These are phyloP conservation scores for Ustilago xerochloae DNA, from an alignment of 1,284 basidiomycete genomes.

Conservation along the genomic window DNA sequence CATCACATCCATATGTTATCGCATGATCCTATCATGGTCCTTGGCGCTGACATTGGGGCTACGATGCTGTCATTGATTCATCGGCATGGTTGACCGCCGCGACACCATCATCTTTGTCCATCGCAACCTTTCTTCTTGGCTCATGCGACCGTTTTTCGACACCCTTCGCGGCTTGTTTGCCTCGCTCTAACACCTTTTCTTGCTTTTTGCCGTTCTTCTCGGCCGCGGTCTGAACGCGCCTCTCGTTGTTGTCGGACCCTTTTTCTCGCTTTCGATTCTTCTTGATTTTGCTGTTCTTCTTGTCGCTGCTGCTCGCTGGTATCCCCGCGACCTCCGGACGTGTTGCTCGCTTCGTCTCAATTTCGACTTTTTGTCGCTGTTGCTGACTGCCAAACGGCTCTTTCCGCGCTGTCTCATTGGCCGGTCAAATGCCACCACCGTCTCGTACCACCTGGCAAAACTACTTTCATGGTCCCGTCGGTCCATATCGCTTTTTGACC, in stretches of 20 bases:
- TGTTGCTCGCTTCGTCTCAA: not conserved
- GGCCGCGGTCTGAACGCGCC: not conserved
- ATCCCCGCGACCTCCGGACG: conserved; percentile 39
- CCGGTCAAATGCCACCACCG: too few relatives aligned
- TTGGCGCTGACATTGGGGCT: too few relatives aligned
- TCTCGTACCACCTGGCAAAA: too few relatives aligned
- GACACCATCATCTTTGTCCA: not conserved
- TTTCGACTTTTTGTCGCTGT: not conserved
- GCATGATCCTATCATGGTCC: too few relatives aligned
- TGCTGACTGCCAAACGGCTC: conserved; percentile 11
- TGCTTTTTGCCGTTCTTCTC: not conserved
- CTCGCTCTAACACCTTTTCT: conserved; percentile 19
- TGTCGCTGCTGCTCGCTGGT: not conserved
- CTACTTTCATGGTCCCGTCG: not conserved
- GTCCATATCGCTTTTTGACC: not conserved
- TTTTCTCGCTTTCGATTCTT: not conserved
- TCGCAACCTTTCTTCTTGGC: not conserved
- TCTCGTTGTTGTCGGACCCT: not conserved
- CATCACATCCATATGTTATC: too few relatives aligned
- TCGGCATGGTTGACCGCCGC: too few relatives aligned
- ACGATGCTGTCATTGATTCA: too few relatives aligned
- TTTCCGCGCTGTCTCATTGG: conserved; percentile 26
- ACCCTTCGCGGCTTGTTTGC: not conserved
- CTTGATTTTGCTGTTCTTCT: not conserved
- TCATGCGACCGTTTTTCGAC: conserved; percentile 8